Percentiles rank a stretch among this genome's conserved stretches.
These are phyloP conservation scores for Akanthomyces lecanii DNA, from an alignment of 2,329 filamentous ascomycete genomes.

Conservation along the genomic window DNA sequence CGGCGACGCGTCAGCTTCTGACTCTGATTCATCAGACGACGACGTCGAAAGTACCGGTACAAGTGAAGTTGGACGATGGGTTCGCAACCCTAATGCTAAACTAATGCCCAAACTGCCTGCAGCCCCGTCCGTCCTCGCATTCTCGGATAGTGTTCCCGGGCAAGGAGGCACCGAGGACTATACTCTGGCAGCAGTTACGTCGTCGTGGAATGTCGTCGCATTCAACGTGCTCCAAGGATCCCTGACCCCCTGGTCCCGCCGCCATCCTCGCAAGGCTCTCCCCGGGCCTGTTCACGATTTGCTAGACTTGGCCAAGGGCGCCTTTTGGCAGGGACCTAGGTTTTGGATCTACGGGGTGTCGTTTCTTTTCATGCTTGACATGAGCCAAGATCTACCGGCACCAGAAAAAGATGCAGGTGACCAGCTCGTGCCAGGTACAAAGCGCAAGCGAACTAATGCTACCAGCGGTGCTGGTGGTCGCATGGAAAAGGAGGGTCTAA, in stretches of 20 bases:
- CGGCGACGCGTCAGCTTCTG: constrained; percentile 35
- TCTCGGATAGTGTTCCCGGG: constrained; percentile 49
- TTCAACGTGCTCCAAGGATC: constrained; percentile 75
- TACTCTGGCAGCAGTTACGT: constrained; percentile 50
- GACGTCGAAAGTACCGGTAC: constrained; percentile 41
- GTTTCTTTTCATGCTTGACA: constrained; percentile 90
- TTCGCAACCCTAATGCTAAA: constrained; percentile 64
- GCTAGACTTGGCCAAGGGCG: constrained; percentile 76
- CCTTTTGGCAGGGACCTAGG: constrained; percentile 74
- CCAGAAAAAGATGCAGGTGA: constrained; percentile 26
- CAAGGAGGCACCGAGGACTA: constrained; percentile 37
- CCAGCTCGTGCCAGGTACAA: constrained; percentile 36
- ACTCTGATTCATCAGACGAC: constrained; percentile 39
- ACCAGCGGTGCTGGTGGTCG: constrained; percentile 50
- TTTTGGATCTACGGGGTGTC: constrained; percentile 83
- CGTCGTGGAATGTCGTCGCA: constrained; percentile 63
- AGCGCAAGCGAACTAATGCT: constrained; percentile 50
- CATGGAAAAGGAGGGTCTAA: constrained; percentile 45
- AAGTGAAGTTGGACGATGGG: constrained; percentile 61
- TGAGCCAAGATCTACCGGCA: constrained; percentile 62
- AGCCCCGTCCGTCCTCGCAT: constrained; percentile 64
- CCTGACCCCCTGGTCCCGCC: constrained; percentile 78
- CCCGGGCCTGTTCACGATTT: constrained; percentile 70
- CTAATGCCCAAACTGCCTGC: constrained; percentile 66
- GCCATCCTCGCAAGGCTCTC: constrained; percentile 72